Evolutionary conservation across 2,329 filamentous ascomycete species (phyloP), one percentile per base, ranked within the genome.

Genomic region (Tolypocladium endophyticum): DNA sequence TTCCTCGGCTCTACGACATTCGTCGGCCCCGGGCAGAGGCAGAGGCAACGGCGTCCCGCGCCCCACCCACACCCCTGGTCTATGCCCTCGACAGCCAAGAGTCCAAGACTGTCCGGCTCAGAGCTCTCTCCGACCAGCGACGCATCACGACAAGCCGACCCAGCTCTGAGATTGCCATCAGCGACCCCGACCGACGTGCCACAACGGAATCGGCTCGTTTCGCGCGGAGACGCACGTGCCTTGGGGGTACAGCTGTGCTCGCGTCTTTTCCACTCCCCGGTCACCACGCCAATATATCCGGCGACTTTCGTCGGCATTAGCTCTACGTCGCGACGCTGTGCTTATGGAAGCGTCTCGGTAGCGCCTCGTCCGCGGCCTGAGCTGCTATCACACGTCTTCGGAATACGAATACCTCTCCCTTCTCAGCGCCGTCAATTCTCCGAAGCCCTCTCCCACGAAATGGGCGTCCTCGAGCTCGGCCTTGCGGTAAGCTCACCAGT

Each of bases 401-500:
- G 20, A 35, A 54, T 39, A 39, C 6, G 38, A 5, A 43, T n/a
- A 2, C 39, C 11, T 11, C 20, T 33, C 12, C 50, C 20, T 11
- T n/a, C 50, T 4, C 30, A 36, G 30, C 20, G 9, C 23, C 28
- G 16, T 54, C 30, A 9, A 8, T 12, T 14, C 50, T 23, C 11
- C 30, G 5, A 30, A 35, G 20, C 39, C n/a, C 25, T 11, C 55
- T 47, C 16, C 33, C 12, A 20, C 39, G 30, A 35, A 39, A 64
- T 64, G 62, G 58, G 55, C 28, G 23, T 50, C 41, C 23, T 59
- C 50, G 62, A 61, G 54, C 60, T 58, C 53, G 59, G 61, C 58
- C 61, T 58, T 11, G 39, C 57, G 58, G 62, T 63, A 60, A 28
- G 55, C 23, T 8, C 56, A 35, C 54, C 12, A 2, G 1, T 33